Conservation (phyloP, 2,329 filamentous ascomycete species). For the Trichoderma sp. region DNA sequence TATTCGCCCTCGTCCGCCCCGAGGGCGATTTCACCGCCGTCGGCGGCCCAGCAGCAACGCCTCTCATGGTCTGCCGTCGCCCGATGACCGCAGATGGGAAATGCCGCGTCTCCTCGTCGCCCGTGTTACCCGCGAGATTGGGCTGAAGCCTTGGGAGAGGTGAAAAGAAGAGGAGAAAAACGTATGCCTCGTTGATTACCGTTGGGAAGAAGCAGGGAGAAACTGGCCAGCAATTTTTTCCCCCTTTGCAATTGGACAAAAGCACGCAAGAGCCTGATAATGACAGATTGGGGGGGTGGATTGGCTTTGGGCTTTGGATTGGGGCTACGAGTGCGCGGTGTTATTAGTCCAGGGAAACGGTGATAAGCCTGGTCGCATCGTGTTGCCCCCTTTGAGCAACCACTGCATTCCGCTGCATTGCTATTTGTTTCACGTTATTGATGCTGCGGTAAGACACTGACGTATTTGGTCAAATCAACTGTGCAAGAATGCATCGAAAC, state of each 20-base stretch:
- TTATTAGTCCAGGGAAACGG: conserved; percentile 8
- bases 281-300: conserved; percentile 7
- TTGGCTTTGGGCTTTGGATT: neutral
- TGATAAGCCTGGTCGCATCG: neutral
- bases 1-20: conserved; percentile 36
- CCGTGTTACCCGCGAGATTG: neutral
- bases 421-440: neutral
- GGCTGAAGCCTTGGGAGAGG: neutral
- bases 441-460: conserved; percentile 7
- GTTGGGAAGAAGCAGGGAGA: neutral
- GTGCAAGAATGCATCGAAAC: neutral
- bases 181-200: neutral
- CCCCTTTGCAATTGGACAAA: neutral
- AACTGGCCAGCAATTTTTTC: neutral
- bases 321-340: neutral
- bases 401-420: neutral
- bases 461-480: neutral
- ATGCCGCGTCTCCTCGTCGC: neutral
- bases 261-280: conserved; percentile 17
- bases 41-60: conserved; percentile 37
- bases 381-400: neutral
- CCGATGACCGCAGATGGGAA: neutral
- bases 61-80: conserved; percentile 29
- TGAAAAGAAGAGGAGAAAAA: neutral
- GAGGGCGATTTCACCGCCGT: conserved; percentile 27